Evolutionary conservation across 2,329 filamentous ascomycete genomes (phyloP).

Genomic region (Epichloe uncinata): DNA sequence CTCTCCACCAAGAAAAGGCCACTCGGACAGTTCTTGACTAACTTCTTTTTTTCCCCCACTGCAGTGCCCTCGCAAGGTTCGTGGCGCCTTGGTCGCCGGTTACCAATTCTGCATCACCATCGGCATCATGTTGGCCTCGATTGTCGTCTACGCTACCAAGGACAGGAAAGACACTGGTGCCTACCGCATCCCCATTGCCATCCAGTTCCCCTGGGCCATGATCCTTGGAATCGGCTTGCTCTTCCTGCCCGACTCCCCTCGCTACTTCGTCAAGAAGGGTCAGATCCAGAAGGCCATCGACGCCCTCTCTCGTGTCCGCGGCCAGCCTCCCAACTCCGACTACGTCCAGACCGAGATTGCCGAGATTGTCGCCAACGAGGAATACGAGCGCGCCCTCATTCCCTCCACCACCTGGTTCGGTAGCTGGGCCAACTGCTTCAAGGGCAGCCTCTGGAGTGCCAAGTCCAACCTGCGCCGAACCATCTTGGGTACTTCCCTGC

Average conservation of each 20-base stretch:
- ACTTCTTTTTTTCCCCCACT: neutral
- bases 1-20: neutral
- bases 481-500: constrained; percentile 56
- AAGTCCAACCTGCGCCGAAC: constrained; percentile 59
- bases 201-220: constrained; percentile 71
- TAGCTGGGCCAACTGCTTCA: constrained; percentile 58
- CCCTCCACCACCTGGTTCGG: constrained; percentile 51
- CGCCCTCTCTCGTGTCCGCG: constrained; percentile 55
- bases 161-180: constrained; percentile 46
- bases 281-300: constrained; percentile 49
- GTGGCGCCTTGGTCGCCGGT: constrained; percentile 65
- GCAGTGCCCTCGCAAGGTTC: constrained; percentile 51
- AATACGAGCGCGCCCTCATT: constrained; percentile 63
- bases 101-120: constrained; percentile 79
- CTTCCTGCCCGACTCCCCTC: constrained; percentile 71
- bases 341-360: constrained; percentile 73
- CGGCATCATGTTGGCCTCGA: constrained; percentile 61
- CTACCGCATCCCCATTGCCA: constrained; percentile 68
- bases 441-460: constrained; percentile 44
- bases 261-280: constrained; percentile 73
- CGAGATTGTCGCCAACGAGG: constrained; percentile 79
- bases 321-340: constrained; percentile 57
- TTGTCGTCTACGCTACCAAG: constrained; percentile 60
- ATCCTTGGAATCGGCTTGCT: constrained; percentile 61
- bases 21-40: neutral